Percentiles rank a stretch among this genome's conserved stretches.
Conservation (phyloP, 129 eudicot genomes). For the Arctium minus region DNA sequence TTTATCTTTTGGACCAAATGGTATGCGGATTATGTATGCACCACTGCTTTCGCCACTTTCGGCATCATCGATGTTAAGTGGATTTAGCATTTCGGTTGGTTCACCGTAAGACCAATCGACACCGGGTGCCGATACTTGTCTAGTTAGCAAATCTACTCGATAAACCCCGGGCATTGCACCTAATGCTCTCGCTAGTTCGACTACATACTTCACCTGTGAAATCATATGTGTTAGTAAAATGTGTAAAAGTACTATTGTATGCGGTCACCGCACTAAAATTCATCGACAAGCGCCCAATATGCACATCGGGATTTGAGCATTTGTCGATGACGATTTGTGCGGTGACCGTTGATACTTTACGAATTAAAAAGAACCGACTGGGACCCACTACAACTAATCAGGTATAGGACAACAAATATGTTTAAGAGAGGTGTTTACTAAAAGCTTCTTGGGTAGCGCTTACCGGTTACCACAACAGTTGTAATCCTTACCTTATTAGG, state of each 20-base stretch:
- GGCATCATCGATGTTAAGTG: slow-evolving; percentile 29
- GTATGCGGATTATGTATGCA: slow-evolving; percentile 80
- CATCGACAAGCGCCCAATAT: background rate
- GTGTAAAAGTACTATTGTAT: background rate
- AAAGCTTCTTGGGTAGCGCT: too few relatives aligned
- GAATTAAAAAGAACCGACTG: background rate
- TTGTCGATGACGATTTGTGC: background rate
- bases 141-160: slow-evolving; percentile 82
- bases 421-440: too few relatives aligned
- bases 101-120: slow-evolving; percentile 83
- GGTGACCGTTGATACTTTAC: background rate
- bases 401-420: background rate
- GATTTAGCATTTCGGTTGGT: slow-evolving; percentile 73
- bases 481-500: too few relatives aligned
- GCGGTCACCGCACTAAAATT: background rate
- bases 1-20: slow-evolving; percentile 83
- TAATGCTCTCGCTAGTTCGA: slow-evolving; percentile 80
- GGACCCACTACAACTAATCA: background rate
- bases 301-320: background rate
- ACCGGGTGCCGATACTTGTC: slow-evolving; percentile 75
- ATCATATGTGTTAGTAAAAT: background rate
- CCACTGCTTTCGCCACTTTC: slow-evolving; percentile 79
- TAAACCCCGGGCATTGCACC: slow-evolving; percentile 86
- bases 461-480: too few relatives aligned
- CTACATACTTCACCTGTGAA: slow-evolving; percentile 78